Conservation (phyloP, 305 asterid genomes). For the Ilex paraguariensis region DNA sequence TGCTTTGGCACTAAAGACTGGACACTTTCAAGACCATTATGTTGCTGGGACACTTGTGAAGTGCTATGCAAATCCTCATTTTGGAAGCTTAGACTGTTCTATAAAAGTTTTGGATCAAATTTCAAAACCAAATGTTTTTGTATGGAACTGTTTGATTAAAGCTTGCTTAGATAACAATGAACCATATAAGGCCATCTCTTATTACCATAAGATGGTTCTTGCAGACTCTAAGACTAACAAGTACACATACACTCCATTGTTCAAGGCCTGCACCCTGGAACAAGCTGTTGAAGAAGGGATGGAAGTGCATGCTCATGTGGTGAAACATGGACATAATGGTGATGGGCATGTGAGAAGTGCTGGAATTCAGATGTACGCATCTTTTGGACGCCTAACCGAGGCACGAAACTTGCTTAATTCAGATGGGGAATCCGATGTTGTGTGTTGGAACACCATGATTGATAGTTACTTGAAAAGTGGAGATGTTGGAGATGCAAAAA, state of each 20-base stretch:
- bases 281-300: conserved; percentile 28
- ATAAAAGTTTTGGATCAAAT: conserved; percentile 20
- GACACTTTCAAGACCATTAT: not conserved
- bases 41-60: not conserved
- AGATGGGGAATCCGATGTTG: conserved; percentile 22
- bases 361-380: conserved; percentile 45
- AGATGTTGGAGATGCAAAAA: conserved; percentile 19
- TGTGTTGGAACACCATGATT: conserved; percentile 50
- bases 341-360: conserved; percentile 37
- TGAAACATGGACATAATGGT: conserved; percentile 22
- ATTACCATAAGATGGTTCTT: conserved; percentile 23
- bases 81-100: not conserved
- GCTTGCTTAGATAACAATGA: conserved; percentile 31
- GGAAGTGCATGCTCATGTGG: conserved; percentile 32
- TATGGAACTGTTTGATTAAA: conserved; percentile 34
- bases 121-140: conserved; percentile 38
- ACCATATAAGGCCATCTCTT: conserved; percentile 6
- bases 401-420: conserved; percentile 19
- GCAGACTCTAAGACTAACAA: conserved; percentile 31
- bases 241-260: conserved; percentile 36
- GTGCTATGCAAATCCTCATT: not conserved
- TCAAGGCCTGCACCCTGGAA: conserved; percentile 33
- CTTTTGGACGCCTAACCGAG: conserved; percentile 17
- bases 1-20: not conserved
- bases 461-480: conserved; percentile 40